phyloP scores from a whole-genome alignment of 495 filamentous ascomycete genomes.

The Trichoderma reesei region DNA sequence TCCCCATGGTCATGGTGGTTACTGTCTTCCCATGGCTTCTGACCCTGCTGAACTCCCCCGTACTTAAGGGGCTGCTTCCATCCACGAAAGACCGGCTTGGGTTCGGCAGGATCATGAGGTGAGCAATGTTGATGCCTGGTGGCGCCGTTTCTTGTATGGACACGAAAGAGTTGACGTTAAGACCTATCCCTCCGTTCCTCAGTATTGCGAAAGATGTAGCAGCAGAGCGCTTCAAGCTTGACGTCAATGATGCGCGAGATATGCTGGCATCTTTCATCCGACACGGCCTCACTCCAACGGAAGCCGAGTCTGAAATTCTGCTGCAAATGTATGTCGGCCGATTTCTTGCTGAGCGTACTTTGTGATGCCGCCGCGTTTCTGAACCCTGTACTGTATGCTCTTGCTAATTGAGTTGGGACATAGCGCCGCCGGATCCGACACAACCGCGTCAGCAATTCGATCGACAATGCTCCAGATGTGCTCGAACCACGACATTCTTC shows the following conservation, averaged over 20 bases:
- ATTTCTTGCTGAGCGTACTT: no score
- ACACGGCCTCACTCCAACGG: slow-evolving; percentile 16
- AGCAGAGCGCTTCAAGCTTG: slow-evolving; percentile 21
- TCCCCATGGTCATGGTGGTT: slow-evolving; percentile 38
- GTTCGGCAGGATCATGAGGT: slow-evolving; percentile 43
- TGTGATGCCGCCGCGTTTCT: background rate
- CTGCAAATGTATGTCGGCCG: slow-evolving; percentile 23
- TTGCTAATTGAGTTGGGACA: background rate
- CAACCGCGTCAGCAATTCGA: slow-evolving; percentile 39
- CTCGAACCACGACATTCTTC: slow-evolving; percentile 30
- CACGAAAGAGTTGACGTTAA: no score
- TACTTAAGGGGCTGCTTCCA: slow-evolving; percentile 47
- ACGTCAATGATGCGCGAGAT: slow-evolving; percentile 19
- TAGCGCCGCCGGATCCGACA: slow-evolving; percentile 46
- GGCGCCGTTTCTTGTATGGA: no score
- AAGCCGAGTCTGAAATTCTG: slow-evolving; percentile 23
- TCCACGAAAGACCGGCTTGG: slow-evolving; percentile 43
- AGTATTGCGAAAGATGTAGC: slow-evolving; percentile 31
- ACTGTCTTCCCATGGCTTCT: slow-evolving; percentile 46
- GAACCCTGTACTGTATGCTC: slow-evolving; percentile 8
- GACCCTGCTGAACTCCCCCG: slow-evolving; percentile 40
- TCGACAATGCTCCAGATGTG: slow-evolving; percentile 43
- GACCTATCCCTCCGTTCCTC: no score
- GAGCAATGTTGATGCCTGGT: background rate
- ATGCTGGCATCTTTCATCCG: slow-evolving; percentile 29